A percentile compares a stretch with the other conserved stretches of the same genome.
Conservation (phyloP, 2,329 filamentous ascomycete genomes). For the Aspergillus ruber region DNA sequence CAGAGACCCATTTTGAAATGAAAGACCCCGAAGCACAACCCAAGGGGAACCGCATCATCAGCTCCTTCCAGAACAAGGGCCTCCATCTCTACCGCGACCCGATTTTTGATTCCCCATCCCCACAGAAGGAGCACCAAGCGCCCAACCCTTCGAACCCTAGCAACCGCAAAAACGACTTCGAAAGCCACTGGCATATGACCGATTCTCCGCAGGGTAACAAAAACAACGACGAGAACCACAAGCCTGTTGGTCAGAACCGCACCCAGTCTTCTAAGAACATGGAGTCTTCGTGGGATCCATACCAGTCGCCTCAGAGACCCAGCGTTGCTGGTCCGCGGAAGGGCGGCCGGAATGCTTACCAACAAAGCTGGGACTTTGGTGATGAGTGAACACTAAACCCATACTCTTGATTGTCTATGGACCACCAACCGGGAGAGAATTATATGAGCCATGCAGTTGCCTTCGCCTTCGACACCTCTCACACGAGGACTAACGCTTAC, state of each 20-base stretch:
- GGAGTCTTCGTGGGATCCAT: constrained; percentile 51
- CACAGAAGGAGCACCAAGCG: constrained; percentile 45
- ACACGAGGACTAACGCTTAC: no score
- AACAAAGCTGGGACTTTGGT: constrained; percentile 38
- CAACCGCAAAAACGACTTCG: constrained; percentile 69
- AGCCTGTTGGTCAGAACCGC: constrained; percentile 50
- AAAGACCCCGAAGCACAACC: constrained; percentile 62
- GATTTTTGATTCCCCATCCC: constrained; percentile 43
- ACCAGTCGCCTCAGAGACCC: constrained; percentile 27
- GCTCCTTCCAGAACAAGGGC: constrained; percentile 59
- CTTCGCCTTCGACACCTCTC: no score
- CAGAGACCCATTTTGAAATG: constrained; percentile 77
- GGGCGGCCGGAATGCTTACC: constrained; percentile 22
- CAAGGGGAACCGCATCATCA: constrained; percentile 30
- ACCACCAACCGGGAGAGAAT: no score
- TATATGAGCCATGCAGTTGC: no score
- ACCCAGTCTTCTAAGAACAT: constrained; percentile 68
- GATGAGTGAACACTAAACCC: neutral
- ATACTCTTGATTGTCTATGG: no score
- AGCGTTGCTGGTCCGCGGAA: constrained; percentile 21
- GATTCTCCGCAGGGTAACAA: constrained; percentile 44
- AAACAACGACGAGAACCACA: constrained; percentile 35
- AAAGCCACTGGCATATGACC: constrained; percentile 67
- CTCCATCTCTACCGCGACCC: constrained; percentile 72
- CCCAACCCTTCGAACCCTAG: constrained; percentile 54